A percentile compares a stretch with the other conserved stretches of the same genome.
phyloP scores from a whole-genome alignment of 176 grass and related monocot genomes.

The Musa itinerans region DNA sequence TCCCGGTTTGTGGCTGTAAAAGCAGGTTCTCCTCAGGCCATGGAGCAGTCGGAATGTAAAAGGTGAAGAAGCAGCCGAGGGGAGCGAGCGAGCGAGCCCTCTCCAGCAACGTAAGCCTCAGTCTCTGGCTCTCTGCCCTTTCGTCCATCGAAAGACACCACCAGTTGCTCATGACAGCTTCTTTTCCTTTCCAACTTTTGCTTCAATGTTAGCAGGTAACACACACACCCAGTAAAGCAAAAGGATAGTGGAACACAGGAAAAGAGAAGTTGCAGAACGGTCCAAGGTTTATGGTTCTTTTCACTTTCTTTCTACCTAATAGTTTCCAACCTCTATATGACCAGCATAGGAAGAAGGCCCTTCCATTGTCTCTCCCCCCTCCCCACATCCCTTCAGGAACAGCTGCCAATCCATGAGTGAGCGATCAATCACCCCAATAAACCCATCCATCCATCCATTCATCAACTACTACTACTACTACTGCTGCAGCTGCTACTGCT shows the following conservation, averaged over 20 bases:
- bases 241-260: constrained; percentile 2
- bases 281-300: neutral
- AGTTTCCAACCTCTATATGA: neutral
- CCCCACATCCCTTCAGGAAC: neutral
- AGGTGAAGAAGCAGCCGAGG: neutral
- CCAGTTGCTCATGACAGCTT: neutral
- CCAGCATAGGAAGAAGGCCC: neutral
- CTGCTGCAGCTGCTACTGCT: neutral
- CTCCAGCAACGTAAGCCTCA: neutral
- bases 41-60: constrained; percentile 4
- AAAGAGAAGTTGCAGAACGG: constrained; percentile 7
- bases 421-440: neutral
- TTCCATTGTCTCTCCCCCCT: neutral
- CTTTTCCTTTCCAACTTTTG: neutral
- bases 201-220: neutral
- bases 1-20: neutral
- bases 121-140: neutral
- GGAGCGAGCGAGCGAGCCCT: too few species aligned
- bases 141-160: neutral
- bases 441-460: neutral
- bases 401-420: neutral
- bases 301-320: neutral
- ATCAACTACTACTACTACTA: too few species aligned
- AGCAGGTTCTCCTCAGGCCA: constrained; percentile 8
- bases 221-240: neutral